Evolutionary conservation across 192 early-diverging fungal genomes (phyloP), one percentile per base, ranked within the genome.

Genomic region (Coemansia sp.): DNA sequence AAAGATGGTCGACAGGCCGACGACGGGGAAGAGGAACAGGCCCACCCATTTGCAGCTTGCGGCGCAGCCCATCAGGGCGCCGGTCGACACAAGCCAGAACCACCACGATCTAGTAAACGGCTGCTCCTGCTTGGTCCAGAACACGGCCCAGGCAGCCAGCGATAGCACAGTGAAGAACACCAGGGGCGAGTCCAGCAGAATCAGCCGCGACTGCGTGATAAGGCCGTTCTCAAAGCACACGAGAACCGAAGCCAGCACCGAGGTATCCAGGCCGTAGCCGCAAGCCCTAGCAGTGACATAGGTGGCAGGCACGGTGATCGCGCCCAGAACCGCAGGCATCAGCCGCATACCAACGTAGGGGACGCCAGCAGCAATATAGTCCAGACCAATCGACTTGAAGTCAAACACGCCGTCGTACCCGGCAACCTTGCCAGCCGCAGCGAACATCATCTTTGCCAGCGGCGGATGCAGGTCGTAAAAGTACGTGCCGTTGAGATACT

Each of bases 381-480:
- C 91, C 78, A 85, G 71, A 55, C 94, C 95, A 71, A 99, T 98
- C 54, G 92, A 85, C 59, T 93, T 92, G 72, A 99, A 99, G 63
- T 94, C 86, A 83, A 98, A 99, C 57, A 88, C 83, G 2, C 94
- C 93, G 69, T 98, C 86, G 76, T 97, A 94, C 3, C 97, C 95
- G 35, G 89, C 87, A 32, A 95, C 51, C 66, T 83, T 83, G 10
- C 92, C 94, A 0, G 86, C 86, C 16, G 76, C 75, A 3, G 94
- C 92, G 49, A 96, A 87, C 75, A 98, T 69, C 81, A 98, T 75
- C 62, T 96, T 97, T 52, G 93, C 96, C 23, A 98, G 82, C 16
- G 95, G 95, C 29, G 96, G 96, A 70, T 98, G 95, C 8, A 98
- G 89, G 71, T 98, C 96, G 75, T 94, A 95, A 67, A 90, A 98